Percentiles rank a stretch among this genome's conserved stretches.
Evolutionary conservation across 2,329 filamentous ascomycete genomes (phyloP).

Genomic region (Aspergillus luchuensis): DNA sequence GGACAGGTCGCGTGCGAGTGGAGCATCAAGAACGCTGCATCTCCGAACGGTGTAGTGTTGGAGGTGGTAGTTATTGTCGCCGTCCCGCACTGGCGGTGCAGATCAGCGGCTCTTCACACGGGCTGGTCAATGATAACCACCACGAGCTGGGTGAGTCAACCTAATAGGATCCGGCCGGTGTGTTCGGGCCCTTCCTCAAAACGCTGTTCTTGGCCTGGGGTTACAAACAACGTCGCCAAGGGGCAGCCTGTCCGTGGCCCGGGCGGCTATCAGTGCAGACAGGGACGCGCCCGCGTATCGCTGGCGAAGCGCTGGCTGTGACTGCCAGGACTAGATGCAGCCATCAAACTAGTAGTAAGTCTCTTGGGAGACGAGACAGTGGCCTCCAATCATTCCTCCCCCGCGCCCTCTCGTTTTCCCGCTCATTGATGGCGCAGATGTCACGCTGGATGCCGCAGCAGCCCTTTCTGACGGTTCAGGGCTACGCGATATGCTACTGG

Average conservation of each 20-base stretch:
- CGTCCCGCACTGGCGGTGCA: not conserved
- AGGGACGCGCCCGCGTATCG: not conserved
- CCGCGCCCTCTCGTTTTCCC: conserved; percentile 26
- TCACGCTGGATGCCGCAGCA: conserved; percentile 28
- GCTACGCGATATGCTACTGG: conserved; percentile 26
- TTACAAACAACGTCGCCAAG: conserved; percentile 22
- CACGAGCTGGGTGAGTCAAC: conserved; percentile 22
- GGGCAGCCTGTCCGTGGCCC: conserved; percentile 16
- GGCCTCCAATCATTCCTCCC: conserved; percentile 17
- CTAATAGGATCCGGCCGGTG: not conserved
- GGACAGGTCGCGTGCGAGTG: not conserved
- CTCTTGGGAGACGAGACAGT: conserved; percentile 29
- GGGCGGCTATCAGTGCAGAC: conserved; percentile 22
- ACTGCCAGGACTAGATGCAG: conserved; percentile 8
- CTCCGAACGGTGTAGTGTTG: not conserved
- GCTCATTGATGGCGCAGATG: conserved; percentile 31
- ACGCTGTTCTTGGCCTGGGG: conserved; percentile 17
- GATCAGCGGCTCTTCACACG: not conserved
- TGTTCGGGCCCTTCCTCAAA: conserved; percentile 1
- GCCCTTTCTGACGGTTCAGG: conserved; percentile 23
- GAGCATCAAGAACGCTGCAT: not conserved
- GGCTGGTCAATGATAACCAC: conserved; percentile 36
- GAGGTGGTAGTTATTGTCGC: not conserved
- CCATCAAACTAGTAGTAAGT: conserved; percentile 14
- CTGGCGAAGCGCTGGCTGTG: conserved; percentile 8